Conservation (phyloP, 352 stramenopile genomes). For the Stramenopiles sp. region DNA sequence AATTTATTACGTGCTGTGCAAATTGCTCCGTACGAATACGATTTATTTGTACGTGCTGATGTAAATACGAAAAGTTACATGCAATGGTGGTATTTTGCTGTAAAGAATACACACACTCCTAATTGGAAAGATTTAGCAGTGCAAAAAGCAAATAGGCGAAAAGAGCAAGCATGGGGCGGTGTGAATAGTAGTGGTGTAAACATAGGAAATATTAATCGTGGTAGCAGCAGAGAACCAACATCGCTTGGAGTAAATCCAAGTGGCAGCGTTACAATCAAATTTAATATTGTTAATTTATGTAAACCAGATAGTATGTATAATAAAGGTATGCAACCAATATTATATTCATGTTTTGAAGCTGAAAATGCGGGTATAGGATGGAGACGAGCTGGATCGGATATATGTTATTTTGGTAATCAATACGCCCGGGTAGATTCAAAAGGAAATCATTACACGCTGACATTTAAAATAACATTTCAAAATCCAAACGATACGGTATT, state of each 20-base stretch:
- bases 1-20: conserved; percentile 61
- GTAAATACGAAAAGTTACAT: conserved; percentile 50
- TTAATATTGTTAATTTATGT: conserved; percentile 76
- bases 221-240: too few species aligned
- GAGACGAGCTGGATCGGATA: conserved; percentile 39
- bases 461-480: conserved; percentile 54
- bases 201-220: too few species aligned
- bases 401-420: conserved; percentile 60
- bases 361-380: conserved; percentile 35
- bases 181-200: neutral
- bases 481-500: conserved; percentile 54
- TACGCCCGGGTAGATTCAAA: conserved; percentile 28
- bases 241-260: neutral
- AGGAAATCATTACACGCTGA: conserved; percentile 52
- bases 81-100: conserved; percentile 82
- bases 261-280: conserved; percentile 33
- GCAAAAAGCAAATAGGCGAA: neutral
- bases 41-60: conserved; percentile 58
- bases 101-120: conserved; percentile 39
- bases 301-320: conserved; percentile 75
- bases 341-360: conserved; percentile 54
- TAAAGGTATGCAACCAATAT: conserved; percentile 56
- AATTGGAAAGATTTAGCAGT: conserved; percentile 13
- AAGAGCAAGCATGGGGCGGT: neutral
- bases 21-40: conserved; percentile 56